Percentiles rank a stretch among this genome's conserved stretches.
Conservation (phyloP, 306 rosid species). For the Prunus davidiana region DNA sequence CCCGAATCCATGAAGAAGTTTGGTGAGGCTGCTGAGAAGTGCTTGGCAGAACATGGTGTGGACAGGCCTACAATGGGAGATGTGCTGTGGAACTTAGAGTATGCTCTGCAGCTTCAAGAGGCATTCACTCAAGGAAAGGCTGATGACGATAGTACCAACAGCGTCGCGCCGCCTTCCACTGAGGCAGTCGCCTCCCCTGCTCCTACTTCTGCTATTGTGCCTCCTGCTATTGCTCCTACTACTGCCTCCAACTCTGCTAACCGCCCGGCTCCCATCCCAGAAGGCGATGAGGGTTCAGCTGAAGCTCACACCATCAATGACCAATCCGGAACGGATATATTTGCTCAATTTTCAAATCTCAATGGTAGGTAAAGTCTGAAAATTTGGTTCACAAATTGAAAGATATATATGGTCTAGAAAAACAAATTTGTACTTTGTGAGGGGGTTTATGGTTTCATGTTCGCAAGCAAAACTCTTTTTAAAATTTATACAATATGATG, state of each 20-base stretch:
- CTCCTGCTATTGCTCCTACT: constrained; percentile 4
- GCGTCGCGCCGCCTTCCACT: background rate
- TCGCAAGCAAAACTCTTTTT: background rate
- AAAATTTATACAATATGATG: constrained; percentile 3
- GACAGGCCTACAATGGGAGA: constrained; percentile 61
- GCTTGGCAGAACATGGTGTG: constrained; percentile 47
- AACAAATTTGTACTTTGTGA: background rate
- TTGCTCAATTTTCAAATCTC: constrained; percentile 63
- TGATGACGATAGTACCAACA: constrained; percentile 12
- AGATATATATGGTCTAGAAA: background rate
- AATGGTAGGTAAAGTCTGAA: constrained; percentile 56
- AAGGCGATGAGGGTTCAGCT: constrained; percentile 26
- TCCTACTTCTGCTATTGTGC: constrained; percentile 1
- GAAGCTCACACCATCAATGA: constrained; percentile 37
- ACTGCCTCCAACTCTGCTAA: background rate
- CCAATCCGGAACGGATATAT: constrained; percentile 69
- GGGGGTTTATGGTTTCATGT: background rate
- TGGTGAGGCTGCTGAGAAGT: constrained; percentile 54
- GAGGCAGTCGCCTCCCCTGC: background rate
- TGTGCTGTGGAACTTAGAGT: constrained; percentile 52
- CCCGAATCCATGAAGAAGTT: constrained; percentile 51
- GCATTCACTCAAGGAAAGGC: constrained; percentile 36
- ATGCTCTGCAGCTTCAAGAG: constrained; percentile 52
- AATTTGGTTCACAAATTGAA: background rate
- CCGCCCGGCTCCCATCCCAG: constrained; percentile 9